These are phyloP conservation scores for Saraca asoca DNA, from an alignment of 331 rosid species.

Conservation along the genomic window DNA sequence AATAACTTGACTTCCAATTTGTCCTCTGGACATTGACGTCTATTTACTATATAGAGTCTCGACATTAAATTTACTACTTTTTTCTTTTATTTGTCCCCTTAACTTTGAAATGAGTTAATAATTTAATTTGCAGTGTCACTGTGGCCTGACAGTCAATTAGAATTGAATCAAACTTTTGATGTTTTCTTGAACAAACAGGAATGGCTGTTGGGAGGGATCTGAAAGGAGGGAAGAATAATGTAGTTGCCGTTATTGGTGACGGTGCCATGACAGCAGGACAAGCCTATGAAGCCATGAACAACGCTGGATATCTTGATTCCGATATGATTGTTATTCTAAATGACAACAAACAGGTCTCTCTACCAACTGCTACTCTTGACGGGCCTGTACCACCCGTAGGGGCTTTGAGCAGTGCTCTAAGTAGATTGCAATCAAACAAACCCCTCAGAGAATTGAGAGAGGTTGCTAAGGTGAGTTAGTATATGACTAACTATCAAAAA, in stretches of 20 bases:
- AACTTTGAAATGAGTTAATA: neutral
- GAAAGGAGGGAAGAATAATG: constrained; percentile 63
- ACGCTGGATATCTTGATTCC: constrained; percentile 87
- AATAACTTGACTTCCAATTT: too few species aligned
- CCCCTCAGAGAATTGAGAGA: constrained; percentile 88
- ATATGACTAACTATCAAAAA: neutral
- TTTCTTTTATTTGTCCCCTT: neutral
- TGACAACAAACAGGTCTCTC: constrained; percentile 87
- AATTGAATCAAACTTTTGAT: neutral
- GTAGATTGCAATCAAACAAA: constrained; percentile 77
- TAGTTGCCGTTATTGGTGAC: constrained; percentile 77
- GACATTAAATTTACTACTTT: neutral
- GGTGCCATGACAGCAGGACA: constrained; percentile 99
- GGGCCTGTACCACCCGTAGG: constrained; percentile 89
- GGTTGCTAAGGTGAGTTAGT: constrained; percentile 74
- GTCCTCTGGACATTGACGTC: too few species aligned
- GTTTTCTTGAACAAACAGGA: constrained; percentile 52
- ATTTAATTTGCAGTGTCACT: neutral
- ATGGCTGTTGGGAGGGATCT: constrained; percentile 95
- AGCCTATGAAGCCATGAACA: constrained; percentile 99
- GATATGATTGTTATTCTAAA: constrained; percentile 84
- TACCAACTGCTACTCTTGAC: constrained; percentile 85
- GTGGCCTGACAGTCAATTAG: neutral
- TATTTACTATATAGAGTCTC: too few species aligned
- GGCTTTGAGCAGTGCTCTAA: constrained; percentile 91